These are phyloP conservation scores for Exophiala dermatitidis DNA, from an alignment of 2,329 filamentous ascomycete species.

Conservation along the genomic window DNA sequence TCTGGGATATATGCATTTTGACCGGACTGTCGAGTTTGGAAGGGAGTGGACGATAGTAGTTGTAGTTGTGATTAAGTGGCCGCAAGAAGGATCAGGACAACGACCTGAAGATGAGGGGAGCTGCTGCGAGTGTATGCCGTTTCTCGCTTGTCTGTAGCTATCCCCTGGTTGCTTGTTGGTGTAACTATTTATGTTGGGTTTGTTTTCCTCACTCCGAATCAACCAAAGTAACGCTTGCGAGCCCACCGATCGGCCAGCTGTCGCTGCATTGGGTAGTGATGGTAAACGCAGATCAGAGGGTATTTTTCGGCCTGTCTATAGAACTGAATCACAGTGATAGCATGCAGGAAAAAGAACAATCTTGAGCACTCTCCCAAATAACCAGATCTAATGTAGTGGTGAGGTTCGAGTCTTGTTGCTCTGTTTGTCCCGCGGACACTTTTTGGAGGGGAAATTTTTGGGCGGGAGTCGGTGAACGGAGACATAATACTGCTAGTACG, in stretches of 20 bases:
- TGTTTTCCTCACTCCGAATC: slow-evolving; percentile 23
- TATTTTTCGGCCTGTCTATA: not conserved
- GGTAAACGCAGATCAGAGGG: not conserved
- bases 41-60: not conserved
- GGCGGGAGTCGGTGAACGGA: not conserved
- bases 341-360: not conserved
- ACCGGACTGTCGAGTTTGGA: slow-evolving; percentile 3
- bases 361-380: not conserved
- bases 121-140: not conserved
- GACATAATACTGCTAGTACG: not conserved
- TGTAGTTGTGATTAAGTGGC: not conserved
- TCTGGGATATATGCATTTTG: slow-evolving; percentile 92
- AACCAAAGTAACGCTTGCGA: slow-evolving; percentile 41
- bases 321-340: not conserved
- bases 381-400: not conserved
- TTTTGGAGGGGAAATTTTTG: not conserved
- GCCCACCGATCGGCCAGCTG: slow-evolving; percentile 46
- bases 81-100: slow-evolving; percentile 1
- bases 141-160: not conserved
- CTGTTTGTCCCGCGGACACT: not conserved
- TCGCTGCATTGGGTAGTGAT: slow-evolving; percentile 41
- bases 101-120: not conserved
- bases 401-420: too few species aligned
- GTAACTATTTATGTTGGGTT: not conserved
- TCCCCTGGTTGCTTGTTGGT: not conserved